phyloP scores from a whole-genome alignment of 768 basidiomycete species.

The Rhodotorula taiwanensis region DNA sequence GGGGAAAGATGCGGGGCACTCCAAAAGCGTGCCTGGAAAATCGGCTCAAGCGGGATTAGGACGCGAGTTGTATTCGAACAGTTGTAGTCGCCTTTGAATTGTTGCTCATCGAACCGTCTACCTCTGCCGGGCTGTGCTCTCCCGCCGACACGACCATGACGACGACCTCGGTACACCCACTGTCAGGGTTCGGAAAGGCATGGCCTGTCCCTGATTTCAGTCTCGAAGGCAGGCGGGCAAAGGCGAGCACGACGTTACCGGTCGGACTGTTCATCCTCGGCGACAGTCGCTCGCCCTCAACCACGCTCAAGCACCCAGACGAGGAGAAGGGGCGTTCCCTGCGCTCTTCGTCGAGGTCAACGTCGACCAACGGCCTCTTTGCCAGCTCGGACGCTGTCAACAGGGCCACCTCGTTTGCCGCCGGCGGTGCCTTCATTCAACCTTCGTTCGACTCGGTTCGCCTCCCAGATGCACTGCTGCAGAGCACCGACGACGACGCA shows the following conservation, averaged over 20 bases:
- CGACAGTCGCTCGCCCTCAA: background rate
- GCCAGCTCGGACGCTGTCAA: background rate
- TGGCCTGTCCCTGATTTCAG: conserved; percentile 6
- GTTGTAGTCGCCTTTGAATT: background rate
- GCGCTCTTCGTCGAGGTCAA: background rate
- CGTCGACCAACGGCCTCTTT: background rate
- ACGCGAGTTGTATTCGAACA: background rate
- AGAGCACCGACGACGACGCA: conserved; percentile 1
- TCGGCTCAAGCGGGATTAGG: background rate
- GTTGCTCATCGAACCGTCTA: background rate
- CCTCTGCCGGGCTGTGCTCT: background rate
- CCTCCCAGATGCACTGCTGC: no score
- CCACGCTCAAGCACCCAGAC: conserved; percentile 10
- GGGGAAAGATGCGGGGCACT: background rate
- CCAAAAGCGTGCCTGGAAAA: no score
- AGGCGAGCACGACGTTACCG: background rate
- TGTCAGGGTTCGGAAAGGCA: conserved; percentile 1
- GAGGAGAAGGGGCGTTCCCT: conserved; percentile 27
- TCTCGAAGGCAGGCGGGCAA: background rate
- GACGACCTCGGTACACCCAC: background rate
- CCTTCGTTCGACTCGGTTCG: no score
- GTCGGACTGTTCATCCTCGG: background rate
- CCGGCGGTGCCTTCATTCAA: background rate
- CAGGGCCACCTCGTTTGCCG: no score
- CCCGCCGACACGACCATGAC: background rate